Percentiles rank a stretch among this genome's conserved stretches.
These are phyloP conservation scores for Pleurotus eryngii DNA, from an alignment of 768 basidiomycete species.

Conservation along the genomic window DNA sequence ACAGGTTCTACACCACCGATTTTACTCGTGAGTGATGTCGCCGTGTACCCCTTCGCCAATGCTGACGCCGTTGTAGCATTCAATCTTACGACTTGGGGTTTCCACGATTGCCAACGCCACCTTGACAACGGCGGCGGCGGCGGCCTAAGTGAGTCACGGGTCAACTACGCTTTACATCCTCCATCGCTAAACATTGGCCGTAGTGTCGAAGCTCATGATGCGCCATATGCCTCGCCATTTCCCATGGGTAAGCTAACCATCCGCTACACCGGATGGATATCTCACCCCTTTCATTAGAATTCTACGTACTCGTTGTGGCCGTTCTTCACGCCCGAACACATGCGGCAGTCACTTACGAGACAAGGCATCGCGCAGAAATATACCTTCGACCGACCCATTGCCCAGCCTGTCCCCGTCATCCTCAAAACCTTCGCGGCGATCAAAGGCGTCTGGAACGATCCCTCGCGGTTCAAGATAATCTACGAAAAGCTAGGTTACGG, in stretches of 20 bases:
- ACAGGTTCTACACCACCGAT: conserved; percentile 50
- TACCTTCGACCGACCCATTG: conserved; percentile 25
- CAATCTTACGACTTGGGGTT: conserved; percentile 51
- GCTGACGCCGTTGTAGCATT: conserved; percentile 20
- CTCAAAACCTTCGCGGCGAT: conserved; percentile 33
- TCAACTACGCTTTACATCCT: neutral
- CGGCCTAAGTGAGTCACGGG: conserved; percentile 21
- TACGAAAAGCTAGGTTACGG: conserved; percentile 39
- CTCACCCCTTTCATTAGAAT: conserved; percentile 10
- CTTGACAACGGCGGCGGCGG: conserved; percentile 36
- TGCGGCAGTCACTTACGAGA: conserved; percentile 31
- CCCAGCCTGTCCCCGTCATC: conserved; percentile 19
- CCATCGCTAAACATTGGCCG: neutral
- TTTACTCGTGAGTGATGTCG: conserved; percentile 39
- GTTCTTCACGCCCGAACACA: conserved; percentile 47
- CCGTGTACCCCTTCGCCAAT: neutral
- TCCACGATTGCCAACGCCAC: conserved; percentile 43
- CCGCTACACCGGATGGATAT: neutral
- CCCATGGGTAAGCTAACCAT: conserved; percentile 23
- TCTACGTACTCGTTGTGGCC: conserved; percentile 56
- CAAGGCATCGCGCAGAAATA: conserved; percentile 38
- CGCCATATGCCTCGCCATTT: conserved; percentile 40
- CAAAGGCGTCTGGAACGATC: conserved; percentile 30
- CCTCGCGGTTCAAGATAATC: conserved; percentile 30
- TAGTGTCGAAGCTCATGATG: conserved; percentile 41